Base-by-base conservation (phyloP, 2,329 filamentous ascomycete species). In the Pseudocercospora macadamiae region DNA sequence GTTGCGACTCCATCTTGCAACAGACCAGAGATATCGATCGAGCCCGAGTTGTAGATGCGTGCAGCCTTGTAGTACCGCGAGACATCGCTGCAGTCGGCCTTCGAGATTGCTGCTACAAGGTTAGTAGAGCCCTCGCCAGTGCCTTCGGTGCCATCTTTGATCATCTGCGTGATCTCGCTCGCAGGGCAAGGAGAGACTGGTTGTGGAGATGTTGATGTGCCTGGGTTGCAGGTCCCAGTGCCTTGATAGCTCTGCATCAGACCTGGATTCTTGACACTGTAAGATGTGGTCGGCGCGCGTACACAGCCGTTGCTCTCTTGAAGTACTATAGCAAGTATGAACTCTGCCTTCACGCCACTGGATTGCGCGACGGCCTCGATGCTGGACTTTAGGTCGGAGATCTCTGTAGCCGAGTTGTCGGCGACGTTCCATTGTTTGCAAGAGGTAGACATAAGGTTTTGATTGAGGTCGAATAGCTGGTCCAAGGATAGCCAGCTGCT, bases 21-120 rank as follows among this genome's bases (percentile, higher is more conserved):
- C 48, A 44, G n/a, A 12, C 26, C 19, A 26, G 30, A 28, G 6
- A 18, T 49, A 14, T 44, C 49, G 18, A 48, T 25, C 10, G 52
- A 58, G 25, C 79, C 79, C 18, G 76, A 78, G 68, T 82, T 82
- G 71, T 81, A 82, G 28, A 77, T 73, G 30, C 79, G 73, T 23
- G 78, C 76, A 0, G 75, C 79, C 54, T 68, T 73, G 67, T 81
- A 81, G 71, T 73, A 80, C 44, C 75, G 77, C 51, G 69, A 67
- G 45, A 71, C 72, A 56, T 73, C 71, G 12, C 51, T 59, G 9
- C 62, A 64, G 6, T 67, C 67, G 14, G 70, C 59, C 49, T 70
- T 54, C 19, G 23, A 14, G 25, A 44, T 23, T 8, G 42, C 25
- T 26, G 64, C 68, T 32, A 77, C 63, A 37, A 70, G 71, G 56